Evolutionary conservation across 352 stramenopile species (phyloP), one percentile per base, ranked within the genome.

Genomic region (Phytophthora pinifolia): DNA sequence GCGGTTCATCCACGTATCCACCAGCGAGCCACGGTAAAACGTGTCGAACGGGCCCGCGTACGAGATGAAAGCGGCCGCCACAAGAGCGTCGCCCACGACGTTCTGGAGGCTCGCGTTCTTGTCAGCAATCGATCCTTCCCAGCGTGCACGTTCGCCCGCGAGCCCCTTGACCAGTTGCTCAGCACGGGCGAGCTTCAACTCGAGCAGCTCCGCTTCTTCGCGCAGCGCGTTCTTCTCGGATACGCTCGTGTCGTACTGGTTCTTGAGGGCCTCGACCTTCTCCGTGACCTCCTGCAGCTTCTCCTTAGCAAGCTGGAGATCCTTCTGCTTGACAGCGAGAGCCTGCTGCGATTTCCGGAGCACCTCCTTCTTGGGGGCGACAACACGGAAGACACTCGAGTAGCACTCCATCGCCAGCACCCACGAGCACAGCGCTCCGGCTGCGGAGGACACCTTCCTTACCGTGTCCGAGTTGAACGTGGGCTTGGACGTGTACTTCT

Each of bases 41-140:
- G 91, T 94, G 54, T 98, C 94, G 54, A 98, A 98, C 7, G 94
- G 94, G 0, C 95, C 95, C 6, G 95, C 91, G 55, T 98, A 98
- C 15, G 92, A 98, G 38, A 98, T 83, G 62, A 98, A 98, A 3
- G 89, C 94, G 0, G 94, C 86, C 2, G 90, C 93, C 0, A 98
- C 79, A 12, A 98, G 79, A 4, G 88, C 88, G 59, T 98, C 94
- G 1, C 95, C 95, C 1, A 96, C 83, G 2, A 98, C 81, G 25
- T 96, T 94, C 10, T 83, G 65, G 12, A 98, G 77, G 37, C 76
- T 85, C 32, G 83, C 77, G 37, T 98, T 92, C 59, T 96, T 97
- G 9, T 86, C 83, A 0, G 78, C 82, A 52, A 98, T 98, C 10
- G 79, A 96, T 0, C 77, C 55, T 57, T 98, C 77, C 96, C 96